Evolutionary conservation across 2,329 filamentous ascomycete species (phyloP), one percentile per base, ranked within the genome.

Genomic region (Trichoderma citrinoviride): DNA sequence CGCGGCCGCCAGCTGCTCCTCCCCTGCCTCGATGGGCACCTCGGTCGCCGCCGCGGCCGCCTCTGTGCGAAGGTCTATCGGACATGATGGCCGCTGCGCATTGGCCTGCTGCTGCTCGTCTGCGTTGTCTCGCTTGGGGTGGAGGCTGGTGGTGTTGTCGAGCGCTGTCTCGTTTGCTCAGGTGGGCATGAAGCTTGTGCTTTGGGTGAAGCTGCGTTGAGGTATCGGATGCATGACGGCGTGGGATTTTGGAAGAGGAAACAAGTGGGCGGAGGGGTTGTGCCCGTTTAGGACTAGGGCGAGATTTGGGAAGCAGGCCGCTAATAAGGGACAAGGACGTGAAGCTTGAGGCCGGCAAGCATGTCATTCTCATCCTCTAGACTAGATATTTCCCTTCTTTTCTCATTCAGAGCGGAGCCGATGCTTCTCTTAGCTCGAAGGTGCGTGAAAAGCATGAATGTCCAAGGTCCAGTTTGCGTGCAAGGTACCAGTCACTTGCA

Each of bases 51-150:
- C 82, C 78, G 67, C 82, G 76, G 67, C 79, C 78, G 70, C 82
- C 71, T 76, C 82, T 78, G 68, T 83, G 76, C 62, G 77, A 76
- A 64, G 76, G 78, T 79, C 81, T 80, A 71, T 85, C 83, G 71
- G 83, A 79, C 82, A 85, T 85, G 66, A 70, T 53, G 58, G 58
- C 58, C 44, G 40, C 72, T 63, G 41, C 72, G 68, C 69, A 69
- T 70, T 52, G 64, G 52, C 61, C 33, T 47, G 58, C 8, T 47
- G 58, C 8, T 25, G 52, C 50, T 53, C 50, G 33, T 54, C 19
- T 54, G 50, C 50, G 50, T 40, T 41, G 4, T 21, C 23, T 37
- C 3, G 12, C 8, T 54, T 21, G 17, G 21, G 19, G 52, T 43
- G 33, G 37, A 55, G 46, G 21, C 7, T 14, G 33, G 33, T 37